Conservation (phyloP, 2,329 filamentous ascomycete genomes). For the Nakataea oryzae region DNA sequence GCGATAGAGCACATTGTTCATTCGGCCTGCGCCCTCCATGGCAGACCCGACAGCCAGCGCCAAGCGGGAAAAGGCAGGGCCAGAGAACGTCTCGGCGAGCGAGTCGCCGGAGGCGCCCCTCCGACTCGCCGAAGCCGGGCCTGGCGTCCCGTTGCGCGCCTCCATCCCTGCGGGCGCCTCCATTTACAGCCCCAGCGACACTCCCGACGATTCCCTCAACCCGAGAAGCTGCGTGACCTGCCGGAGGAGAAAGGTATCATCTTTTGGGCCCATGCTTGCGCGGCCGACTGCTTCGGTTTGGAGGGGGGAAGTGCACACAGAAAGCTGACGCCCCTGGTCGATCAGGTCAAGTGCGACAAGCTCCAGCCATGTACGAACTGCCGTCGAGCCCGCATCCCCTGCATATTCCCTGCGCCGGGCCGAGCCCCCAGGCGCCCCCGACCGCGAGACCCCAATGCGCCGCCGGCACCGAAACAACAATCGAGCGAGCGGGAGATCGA, state of each 20-base stretch:
- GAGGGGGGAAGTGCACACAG: neutral
- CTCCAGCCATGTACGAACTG: slow-evolving; percentile 50
- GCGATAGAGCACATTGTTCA: neutral
- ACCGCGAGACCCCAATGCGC: slow-evolving; percentile 52
- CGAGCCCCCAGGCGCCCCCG: slow-evolving; percentile 59
- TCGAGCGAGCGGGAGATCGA: slow-evolving; percentile 56
- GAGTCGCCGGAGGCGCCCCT: neutral
- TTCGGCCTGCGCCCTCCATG: neutral
- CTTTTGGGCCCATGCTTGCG: neutral
- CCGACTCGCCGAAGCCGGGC: neutral
- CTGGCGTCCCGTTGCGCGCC: slow-evolving; percentile 3
- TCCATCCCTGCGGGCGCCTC: slow-evolving; percentile 15
- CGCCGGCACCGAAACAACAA: slow-evolving; percentile 33
- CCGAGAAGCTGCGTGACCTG: slow-evolving; percentile 14
- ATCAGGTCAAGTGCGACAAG: slow-evolving; percentile 34
- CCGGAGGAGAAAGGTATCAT: slow-evolving; percentile 7
- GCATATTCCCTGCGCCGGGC: slow-evolving; percentile 64
- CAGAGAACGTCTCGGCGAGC: neutral
- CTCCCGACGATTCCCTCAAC: slow-evolving; percentile 13
- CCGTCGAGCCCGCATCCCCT: slow-evolving; percentile 57
- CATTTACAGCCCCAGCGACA: slow-evolving; percentile 14
- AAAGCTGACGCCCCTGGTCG: neutral
- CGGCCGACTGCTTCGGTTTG: neutral
- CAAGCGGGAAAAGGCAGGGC: neutral
- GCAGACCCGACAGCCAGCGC: neutral